These are phyloP conservation scores for Talaromyces sp. DNA, from an alignment of 2,329 filamentous ascomycete genomes.

Conservation along the genomic window DNA sequence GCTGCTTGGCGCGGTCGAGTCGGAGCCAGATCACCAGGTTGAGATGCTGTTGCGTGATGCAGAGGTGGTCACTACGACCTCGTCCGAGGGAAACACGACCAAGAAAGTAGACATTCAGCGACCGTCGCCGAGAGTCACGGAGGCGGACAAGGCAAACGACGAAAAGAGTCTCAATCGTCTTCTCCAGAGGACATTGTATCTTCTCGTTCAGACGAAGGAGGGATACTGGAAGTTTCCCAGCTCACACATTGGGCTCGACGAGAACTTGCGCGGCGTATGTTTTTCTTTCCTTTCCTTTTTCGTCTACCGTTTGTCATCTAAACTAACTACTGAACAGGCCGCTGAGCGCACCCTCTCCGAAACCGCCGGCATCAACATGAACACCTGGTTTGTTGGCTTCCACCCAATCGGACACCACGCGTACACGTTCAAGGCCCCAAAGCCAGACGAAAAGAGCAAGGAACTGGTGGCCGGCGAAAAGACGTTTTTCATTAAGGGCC, in stretches of 20 bases:
- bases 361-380: conserved; percentile 89
- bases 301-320: not conserved
- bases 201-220: conserved; percentile 68
- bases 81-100: conserved; percentile 29
- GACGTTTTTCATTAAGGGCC: conserved; percentile 91
- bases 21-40: conserved; percentile 58
- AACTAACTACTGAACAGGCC: conserved; percentile 51
- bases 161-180: conserved; percentile 70
- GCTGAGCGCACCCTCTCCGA: conserved; percentile 73
- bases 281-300: not conserved
- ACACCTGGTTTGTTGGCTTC: conserved; percentile 94
- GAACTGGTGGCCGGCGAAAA: conserved; percentile 61
- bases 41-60: conserved; percentile 71
- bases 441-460: conserved; percentile 33
- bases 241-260: conserved; percentile 61
- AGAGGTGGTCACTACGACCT: conserved; percentile 44
- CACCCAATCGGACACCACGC: conserved; percentile 79
- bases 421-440: conserved; percentile 48
- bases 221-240: conserved; percentile 78
- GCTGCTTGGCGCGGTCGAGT: conserved; percentile 65
- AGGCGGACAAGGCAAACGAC: conserved; percentile 73
- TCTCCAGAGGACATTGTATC: conserved; percentile 77
- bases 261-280: conserved; percentile 78
- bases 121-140: conserved; percentile 65
- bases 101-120: conserved; percentile 64